These are phyloP conservation scores for Salix caprea DNA, from an alignment of 345 rosid species.

Conservation along the genomic window DNA sequence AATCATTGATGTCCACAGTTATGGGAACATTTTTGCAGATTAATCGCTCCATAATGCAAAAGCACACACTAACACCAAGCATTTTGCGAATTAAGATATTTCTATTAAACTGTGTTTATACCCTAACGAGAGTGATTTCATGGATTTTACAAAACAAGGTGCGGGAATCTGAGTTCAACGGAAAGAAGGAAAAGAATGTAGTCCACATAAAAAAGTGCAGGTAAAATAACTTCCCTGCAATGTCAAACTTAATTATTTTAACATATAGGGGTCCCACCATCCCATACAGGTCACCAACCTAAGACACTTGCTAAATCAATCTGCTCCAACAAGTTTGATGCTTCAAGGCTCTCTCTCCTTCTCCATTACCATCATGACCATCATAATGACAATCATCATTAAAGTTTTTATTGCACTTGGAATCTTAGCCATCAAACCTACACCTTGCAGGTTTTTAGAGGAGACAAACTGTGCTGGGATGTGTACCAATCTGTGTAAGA, in stretches of 20 bases:
- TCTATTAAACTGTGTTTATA: neutral
- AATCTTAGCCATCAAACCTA: slow-evolving; percentile 14
- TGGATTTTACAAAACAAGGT: slow-evolving; percentile 38
- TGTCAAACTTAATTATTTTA: neutral
- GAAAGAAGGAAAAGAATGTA: slow-evolving; percentile 69
- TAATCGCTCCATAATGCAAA: no score
- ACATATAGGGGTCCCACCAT: slow-evolving; percentile 17
- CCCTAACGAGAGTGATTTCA: neutral
- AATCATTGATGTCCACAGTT: no score
- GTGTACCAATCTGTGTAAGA: slow-evolving; percentile 88
- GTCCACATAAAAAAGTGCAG: slow-evolving; percentile 89
- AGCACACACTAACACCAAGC: neutral
- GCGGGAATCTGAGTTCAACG: slow-evolving; percentile 70
- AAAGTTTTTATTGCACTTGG: slow-evolving; percentile 17
- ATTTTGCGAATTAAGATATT: neutral
- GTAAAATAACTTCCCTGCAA: slow-evolving; percentile 33
- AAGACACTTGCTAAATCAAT: slow-evolving; percentile 26
- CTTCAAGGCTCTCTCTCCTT: slow-evolving; percentile 16
- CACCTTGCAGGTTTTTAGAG: slow-evolving; percentile 65
- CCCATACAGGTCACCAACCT: slow-evolving; percentile 18
- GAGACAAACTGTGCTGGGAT: slow-evolving; percentile 78
- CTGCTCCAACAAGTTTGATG: slow-evolving; percentile 42
- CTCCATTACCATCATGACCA: slow-evolving; percentile 26
- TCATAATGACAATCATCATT: slow-evolving; percentile 15
- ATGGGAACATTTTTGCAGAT: no score